Evolutionary conservation across 192 early-diverging fungal species (phyloP).

Genomic region (Backusella liffmaniae): DNA sequence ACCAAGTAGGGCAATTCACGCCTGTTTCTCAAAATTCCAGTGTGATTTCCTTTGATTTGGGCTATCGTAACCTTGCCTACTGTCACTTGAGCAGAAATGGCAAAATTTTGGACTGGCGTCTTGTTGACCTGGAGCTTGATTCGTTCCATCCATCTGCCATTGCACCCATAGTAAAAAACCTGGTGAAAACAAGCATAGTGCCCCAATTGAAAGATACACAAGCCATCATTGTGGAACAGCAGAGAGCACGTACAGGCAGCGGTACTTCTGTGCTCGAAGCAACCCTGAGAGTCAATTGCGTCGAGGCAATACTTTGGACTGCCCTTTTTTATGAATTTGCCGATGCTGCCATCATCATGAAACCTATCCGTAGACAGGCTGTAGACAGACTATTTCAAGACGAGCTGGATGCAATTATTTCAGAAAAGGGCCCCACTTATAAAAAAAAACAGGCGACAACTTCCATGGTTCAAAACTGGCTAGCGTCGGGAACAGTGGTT

Average conservation of each 20-base stretch:
- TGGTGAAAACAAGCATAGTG: conserved; percentile 17
- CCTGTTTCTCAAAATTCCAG: conserved; percentile 15
- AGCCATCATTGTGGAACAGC: conserved; percentile 40
- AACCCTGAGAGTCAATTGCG: conserved; percentile 37
- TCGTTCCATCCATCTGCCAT: conserved; percentile 13
- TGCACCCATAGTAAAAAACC: conserved; percentile 12
- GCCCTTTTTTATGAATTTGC: conserved; percentile 7
- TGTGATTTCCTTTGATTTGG: conserved; percentile 49
- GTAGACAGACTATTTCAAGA: conserved; percentile 23
- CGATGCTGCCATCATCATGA: background rate
- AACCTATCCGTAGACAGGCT: background rate
- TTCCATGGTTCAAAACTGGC: conserved; percentile 27
- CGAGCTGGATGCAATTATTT: background rate
- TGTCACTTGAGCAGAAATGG: conserved; percentile 36
- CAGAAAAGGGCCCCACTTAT: background rate
- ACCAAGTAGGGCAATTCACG: background rate
- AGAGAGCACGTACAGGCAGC: conserved; percentile 40
- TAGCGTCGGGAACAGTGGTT: conserved; percentile 11
- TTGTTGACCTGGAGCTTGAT: conserved; percentile 36
- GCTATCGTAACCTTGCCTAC: conserved; percentile 53
- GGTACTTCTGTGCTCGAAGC: conserved; percentile 35
- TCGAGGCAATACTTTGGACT: conserved; percentile 47
- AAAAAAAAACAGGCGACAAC: conserved; percentile 31
- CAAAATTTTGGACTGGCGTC: conserved; percentile 38
- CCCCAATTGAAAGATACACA: conserved; percentile 1